Evolutionary conservation across 2,329 filamentous ascomycete genomes (phyloP).

Genomic region (Trichoderma breve): DNA sequence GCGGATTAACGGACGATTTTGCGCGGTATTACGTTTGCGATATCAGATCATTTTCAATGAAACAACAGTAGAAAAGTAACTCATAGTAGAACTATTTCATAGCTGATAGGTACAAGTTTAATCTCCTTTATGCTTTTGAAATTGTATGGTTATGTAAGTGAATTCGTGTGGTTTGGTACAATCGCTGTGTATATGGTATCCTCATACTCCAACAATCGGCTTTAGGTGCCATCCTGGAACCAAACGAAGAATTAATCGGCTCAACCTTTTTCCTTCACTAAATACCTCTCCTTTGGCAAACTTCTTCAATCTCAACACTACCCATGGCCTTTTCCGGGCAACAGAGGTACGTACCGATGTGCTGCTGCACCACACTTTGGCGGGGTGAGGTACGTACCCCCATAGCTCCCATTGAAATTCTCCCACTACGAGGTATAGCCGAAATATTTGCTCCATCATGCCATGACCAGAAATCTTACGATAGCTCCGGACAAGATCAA

Average conservation of each 20-base stretch:
- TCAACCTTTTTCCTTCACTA: neutral
- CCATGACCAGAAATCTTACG: conserved; percentile 22
- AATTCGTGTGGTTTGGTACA: no score
- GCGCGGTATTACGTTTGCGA: no score
- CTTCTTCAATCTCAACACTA: neutral
- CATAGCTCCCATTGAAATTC: conserved; percentile 2
- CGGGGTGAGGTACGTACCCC: conserved; percentile 17
- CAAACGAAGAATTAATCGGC: neutral
- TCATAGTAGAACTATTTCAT: no score
- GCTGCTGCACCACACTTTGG: neutral
- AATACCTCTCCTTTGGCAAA: neutral
- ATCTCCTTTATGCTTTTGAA: no score
- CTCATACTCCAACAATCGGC: neutral
- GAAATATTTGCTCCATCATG: conserved; percentile 14
- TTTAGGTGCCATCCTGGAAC: neutral
- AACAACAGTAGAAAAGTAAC: no score
- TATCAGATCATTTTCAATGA: no score
- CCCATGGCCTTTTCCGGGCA: neutral
- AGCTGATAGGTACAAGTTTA: no score
- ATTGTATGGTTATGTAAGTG: no score
- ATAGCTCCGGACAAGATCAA: neutral
- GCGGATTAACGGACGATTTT: no score
- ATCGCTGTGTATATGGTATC: neutral
- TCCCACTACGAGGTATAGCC: conserved; percentile 18
- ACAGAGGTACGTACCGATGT: neutral